These are phyloP conservation scores for Botryosphaeria dothidea DNA, from an alignment of 2,329 filamentous ascomycete species.

Conservation along the genomic window DNA sequence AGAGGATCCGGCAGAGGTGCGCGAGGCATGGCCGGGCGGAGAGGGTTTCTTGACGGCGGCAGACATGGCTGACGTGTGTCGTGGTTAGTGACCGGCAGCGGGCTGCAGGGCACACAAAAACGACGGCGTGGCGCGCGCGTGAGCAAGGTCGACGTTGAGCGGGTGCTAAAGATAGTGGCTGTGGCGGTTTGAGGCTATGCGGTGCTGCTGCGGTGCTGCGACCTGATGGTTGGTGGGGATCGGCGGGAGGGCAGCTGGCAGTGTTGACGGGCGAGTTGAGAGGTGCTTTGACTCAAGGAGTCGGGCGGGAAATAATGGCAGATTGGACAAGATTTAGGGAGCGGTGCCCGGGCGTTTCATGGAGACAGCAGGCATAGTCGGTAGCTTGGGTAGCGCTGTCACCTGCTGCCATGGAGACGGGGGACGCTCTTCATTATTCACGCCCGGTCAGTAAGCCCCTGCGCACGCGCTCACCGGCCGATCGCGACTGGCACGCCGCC, in stretches of 20 bases:
- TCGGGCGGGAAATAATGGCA: slow-evolving; percentile 16
- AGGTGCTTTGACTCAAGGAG: slow-evolving; percentile 9
- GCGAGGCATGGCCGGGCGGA: slow-evolving; percentile 32
- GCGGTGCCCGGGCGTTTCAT: slow-evolving; percentile 19
- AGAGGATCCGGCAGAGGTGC: slow-evolving; percentile 28
- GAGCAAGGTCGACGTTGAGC: background rate
- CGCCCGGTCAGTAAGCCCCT: background rate
- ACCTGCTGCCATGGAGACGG: slow-evolving; percentile 18
- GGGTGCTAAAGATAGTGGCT: slow-evolving; percentile 19
- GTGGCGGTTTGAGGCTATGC: slow-evolving; percentile 17
- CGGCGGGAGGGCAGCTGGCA: slow-evolving; percentile 6
- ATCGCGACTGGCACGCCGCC: slow-evolving; percentile 2
- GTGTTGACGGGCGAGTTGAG: background rate
- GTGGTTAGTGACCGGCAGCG: background rate
- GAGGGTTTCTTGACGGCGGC: slow-evolving; percentile 39
- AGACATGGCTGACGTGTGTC: slow-evolving; percentile 29
- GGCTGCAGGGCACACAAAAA: slow-evolving; percentile 10
- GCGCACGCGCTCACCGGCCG: slow-evolving; percentile 11
- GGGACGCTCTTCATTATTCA: slow-evolving; percentile 6
- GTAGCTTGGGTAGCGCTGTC: background rate
- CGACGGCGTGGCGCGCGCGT: slow-evolving; percentile 6
- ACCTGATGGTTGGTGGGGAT: background rate
- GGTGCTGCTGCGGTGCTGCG: slow-evolving; percentile 9
- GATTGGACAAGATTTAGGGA: slow-evolving; percentile 18
- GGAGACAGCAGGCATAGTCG: slow-evolving; percentile 16